Evolutionary conservation across 306 rosid species (phyloP).

Genomic region (Bauhinia variegata): DNA sequence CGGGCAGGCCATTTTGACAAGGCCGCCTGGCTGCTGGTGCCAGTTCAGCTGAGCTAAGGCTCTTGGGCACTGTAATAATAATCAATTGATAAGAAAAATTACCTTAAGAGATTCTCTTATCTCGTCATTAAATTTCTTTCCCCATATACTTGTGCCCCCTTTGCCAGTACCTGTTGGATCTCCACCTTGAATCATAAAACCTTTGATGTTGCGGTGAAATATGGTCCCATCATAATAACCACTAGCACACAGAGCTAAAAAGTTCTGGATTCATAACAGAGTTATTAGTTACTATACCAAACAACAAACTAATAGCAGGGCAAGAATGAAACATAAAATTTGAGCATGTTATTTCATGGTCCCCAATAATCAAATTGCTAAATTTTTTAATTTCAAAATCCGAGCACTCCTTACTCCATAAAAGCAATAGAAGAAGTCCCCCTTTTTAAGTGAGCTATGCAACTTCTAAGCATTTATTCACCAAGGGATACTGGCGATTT

Average conservation of each 20-base stretch:
- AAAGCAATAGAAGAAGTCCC: not conserved
- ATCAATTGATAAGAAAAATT: conserved; percentile 1
- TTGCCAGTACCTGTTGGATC: conserved; percentile 98
- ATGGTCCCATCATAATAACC: conserved; percentile 93
- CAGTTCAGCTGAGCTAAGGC: too few species aligned
- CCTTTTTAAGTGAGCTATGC: not conserved
- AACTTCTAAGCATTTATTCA: not conserved
- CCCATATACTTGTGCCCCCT: conserved; percentile 95
- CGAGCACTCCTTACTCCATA: not conserved
- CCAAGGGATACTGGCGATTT: too few species aligned
- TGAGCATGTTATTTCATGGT: not conserved
- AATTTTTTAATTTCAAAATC: not conserved
- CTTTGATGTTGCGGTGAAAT: conserved; percentile 94
- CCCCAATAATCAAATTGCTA: not conserved
- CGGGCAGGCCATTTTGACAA: too few species aligned
- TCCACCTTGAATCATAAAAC: conserved; percentile 99
- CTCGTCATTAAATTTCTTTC: conserved; percentile 92
- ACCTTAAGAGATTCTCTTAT: conserved; percentile 93
- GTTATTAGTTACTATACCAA: conserved; percentile 11
- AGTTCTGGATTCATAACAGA: conserved; percentile 57
- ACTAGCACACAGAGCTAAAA: conserved; percentile 78
- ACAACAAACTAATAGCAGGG: not conserved
- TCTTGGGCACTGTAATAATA: not conserved
- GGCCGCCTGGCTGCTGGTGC: too few species aligned
- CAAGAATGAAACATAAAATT: not conserved